Evolutionary conservation across 1,284 basidiomycete genomes (phyloP), one percentile per base, ranked within the genome.

Genomic region (Leccinum pachyderme): DNA sequence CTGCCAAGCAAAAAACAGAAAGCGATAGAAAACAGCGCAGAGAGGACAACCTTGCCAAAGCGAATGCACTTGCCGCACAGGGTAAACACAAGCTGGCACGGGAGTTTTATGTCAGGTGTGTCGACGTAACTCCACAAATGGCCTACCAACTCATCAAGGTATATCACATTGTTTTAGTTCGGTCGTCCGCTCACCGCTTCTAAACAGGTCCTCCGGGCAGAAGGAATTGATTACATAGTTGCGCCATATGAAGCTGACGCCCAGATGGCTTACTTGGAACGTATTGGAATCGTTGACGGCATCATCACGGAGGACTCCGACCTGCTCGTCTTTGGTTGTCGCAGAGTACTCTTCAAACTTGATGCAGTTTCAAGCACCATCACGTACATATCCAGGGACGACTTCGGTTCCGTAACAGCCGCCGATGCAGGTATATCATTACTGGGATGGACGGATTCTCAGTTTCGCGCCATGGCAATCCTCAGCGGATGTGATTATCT

Each of bases 191-290:
- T 62, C 27, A 71, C 46, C 28, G 47, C 46, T 45, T 45, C 41
- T 47, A 11, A 54, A 18, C 63, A 96, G 93, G 93, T 91, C 4
- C 77, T 98, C 35, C 83, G 82, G 51, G 89, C 87, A 6, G 93
- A 95, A 67, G 75, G 75, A 24, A 81, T 97, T 13, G 71, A 82
- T 25, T 98, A 97, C 69, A 79, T 99, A 27, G 97, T 99, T 5
- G 97, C 97, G 5, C 97, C 97, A 0, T 99, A 99, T 72, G 97
- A 99, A 77, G 97, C 97, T 0, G 97, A 99, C 68, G 95, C 97
- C 0, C 97, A 99, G 72, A 82, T 99, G 56, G 91, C 93, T 52
- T 98, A 89, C 73, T 80, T 99, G 47, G 97, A 99, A 69, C 84
- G 83, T 46, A 73, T 79, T 44, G 91, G 93, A 12, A 68, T 92